Percentiles rank a stretch among this genome's conserved stretches.
phyloP scores from a whole-genome alignment of 495 filamentous ascomycete genomes.

The Xylaria telfairii region DNA sequence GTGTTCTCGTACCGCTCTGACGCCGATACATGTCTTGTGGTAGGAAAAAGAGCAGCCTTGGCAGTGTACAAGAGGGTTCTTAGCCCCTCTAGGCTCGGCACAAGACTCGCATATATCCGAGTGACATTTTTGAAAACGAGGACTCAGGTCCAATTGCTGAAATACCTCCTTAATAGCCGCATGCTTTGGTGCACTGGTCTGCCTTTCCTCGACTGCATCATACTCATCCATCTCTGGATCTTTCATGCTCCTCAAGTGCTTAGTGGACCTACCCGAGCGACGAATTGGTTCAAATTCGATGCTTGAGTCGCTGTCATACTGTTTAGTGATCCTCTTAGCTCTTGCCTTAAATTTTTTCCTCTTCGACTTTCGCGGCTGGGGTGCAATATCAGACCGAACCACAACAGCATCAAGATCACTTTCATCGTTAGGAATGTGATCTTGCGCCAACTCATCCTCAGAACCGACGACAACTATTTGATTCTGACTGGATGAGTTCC shows the following conservation, averaged over 20 bases:
- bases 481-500: slow-evolving; percentile 3
- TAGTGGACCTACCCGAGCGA: slow-evolving; percentile 58
- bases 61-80: slow-evolving; percentile 76
- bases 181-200: slow-evolving; percentile 54
- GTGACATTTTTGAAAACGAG: slow-evolving; percentile 72
- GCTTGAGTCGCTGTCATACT: slow-evolving; percentile 41
- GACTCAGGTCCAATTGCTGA: slow-evolving; percentile 52
- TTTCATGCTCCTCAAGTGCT: slow-evolving; percentile 61
- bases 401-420: slow-evolving; percentile 38
- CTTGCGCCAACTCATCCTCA: slow-evolving; percentile 50
- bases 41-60: slow-evolving; percentile 88
- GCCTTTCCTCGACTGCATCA: slow-evolving; percentile 65
- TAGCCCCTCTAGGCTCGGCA: slow-evolving; percentile 49
- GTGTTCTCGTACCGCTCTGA: slow-evolving; percentile 76
- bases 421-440: slow-evolving; percentile 28
- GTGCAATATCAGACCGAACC: slow-evolving; percentile 48
- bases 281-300: slow-evolving; percentile 55
- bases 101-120: slow-evolving; percentile 77
- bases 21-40: slow-evolving; percentile 81
- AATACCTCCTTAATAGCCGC: slow-evolving; percentile 74
- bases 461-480: slow-evolving; percentile 39
- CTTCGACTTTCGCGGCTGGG: slow-evolving; percentile 21
- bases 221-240: slow-evolving; percentile 61
- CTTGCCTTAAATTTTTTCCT: slow-evolving; percentile 24
- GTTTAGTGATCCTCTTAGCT: background rate